Conservation (phyloP, 352 stramenopile species). For the Pythium brachiatum region DNA sequence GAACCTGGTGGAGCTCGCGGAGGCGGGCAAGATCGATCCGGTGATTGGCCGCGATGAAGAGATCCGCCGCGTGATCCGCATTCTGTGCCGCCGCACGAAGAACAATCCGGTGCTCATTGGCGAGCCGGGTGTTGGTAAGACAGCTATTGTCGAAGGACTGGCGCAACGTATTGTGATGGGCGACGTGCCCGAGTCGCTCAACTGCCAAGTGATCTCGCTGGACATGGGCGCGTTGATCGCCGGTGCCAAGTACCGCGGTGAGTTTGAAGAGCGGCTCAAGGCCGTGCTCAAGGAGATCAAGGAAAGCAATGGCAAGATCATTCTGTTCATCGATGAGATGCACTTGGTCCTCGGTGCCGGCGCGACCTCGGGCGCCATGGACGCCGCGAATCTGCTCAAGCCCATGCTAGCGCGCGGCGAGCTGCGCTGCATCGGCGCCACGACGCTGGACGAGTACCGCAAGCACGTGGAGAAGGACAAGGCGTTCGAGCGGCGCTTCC, state of each 20-base stretch:
- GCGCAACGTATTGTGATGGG: conserved; percentile 95
- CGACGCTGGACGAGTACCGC: conserved; percentile 97
- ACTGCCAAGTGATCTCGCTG: conserved; percentile 90
- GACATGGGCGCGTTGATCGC: conserved; percentile 98
- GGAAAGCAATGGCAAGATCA: conserved; percentile 94
- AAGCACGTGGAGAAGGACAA: conserved; percentile 99
- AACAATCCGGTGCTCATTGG: conserved; percentile 98
- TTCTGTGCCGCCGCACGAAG: conserved; percentile 95
- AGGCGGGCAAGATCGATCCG: conserved; percentile 96
- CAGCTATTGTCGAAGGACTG: conserved; percentile 93
- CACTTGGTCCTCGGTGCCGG: conserved; percentile 96
- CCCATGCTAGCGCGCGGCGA: conserved; percentile 96
- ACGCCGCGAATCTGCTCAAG: conserved; percentile 98
- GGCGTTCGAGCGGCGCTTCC: conserved; percentile 97
- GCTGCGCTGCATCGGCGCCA: conserved; percentile 97
- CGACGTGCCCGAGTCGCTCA: conserved; percentile 94
- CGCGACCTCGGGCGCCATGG: conserved; percentile 91
- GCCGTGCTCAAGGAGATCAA: conserved; percentile 93
- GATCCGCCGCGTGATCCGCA: conserved; percentile 95
- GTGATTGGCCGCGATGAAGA: conserved; percentile 98
- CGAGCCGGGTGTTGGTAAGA: conserved; percentile 97
- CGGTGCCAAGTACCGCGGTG: conserved; percentile 97
- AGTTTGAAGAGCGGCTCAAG: conserved; percentile 98
- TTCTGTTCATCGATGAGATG: conserved; percentile 99
- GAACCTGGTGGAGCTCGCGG: conserved; percentile 92